Base-by-base conservation (phyloP, 306 rosid genomes). In the Prunus campanulata region DNA sequence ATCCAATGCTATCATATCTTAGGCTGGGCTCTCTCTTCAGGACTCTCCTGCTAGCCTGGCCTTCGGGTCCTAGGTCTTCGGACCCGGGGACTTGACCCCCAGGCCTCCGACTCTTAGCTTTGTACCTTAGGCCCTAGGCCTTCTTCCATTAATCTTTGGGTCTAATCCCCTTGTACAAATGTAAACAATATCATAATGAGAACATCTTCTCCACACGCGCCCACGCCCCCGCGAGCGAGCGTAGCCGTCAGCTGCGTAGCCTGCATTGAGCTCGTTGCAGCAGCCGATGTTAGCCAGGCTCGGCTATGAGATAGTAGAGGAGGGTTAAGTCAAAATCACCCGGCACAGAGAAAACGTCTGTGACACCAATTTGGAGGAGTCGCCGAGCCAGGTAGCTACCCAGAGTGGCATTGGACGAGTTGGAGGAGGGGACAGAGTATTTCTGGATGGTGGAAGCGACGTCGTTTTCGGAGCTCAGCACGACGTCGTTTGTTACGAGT, bases 211-310 rank as follows among this genome's bases (percentile, higher is more conserved):
- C 93, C 24, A 24, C 24, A 24, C 24, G 24, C 24, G 24, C 24
- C 24, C 24, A 24, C 24, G 24, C 24, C 24, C 24, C 24, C 24
- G 0, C 0, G 89, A 80, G 2, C 99, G 78, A 0, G 99, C 97
- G 46, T 88, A 92, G 3, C 99, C 99, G 32, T 95, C 97, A 0
- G 99, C 97, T 0, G 97, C 99, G 62, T 95, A 95, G 0, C 97
- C 98, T 1, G 99, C 96, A 72, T 92, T 92, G 56, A 95, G 96
- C 82, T 95, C 99, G 72, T 87, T 92, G 64, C 99, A 95, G 80
- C 97, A 95, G 19, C 99, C 99, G 10, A 95, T 6, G 22, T 83
- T 32, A 54, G 81, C 75, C 86, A 0, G 93, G 87, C 80, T 95
- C 93, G 0, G 90, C 96, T 11, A 92, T 79, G 57, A 95, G 86